Conservation (phyloP, 192 early-diverging fungal genomes). For the Podila epicladia region DNA sequence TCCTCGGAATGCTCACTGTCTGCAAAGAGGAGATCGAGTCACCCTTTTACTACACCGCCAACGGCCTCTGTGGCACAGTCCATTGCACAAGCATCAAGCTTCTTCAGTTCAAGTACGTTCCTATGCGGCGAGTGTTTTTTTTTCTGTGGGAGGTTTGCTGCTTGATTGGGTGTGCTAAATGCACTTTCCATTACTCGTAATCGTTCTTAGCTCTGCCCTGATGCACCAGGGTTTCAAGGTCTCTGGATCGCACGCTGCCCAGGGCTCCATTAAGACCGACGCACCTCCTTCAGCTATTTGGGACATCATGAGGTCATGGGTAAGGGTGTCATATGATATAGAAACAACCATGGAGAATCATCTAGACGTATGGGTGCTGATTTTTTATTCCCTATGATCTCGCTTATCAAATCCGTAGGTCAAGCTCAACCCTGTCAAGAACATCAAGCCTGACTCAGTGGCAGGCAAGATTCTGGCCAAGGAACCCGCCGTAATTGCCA, state of each 20-base stretch:
- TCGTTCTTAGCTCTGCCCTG: conserved; percentile 78
- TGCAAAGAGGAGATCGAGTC: conserved; percentile 63
- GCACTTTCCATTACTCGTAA: background rate
- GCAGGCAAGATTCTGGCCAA: conserved; percentile 73
- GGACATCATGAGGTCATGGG: conserved; percentile 89
- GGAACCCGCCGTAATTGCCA: conserved; percentile 63
- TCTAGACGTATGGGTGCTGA: background rate
- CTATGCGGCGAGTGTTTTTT: background rate
- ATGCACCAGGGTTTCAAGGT: conserved; percentile 92
- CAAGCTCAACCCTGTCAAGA: conserved; percentile 76
- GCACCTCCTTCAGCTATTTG: conserved; percentile 88
- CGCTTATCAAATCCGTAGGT: conserved; percentile 43
- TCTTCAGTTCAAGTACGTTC: conserved; percentile 26
- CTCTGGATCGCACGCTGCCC: conserved; percentile 84
- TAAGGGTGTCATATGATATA: conserved; percentile 5
- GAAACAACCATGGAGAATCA: background rate
- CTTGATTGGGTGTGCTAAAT: background rate
- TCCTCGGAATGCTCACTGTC: conserved; percentile 96
- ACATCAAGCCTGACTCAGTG: conserved; percentile 71
- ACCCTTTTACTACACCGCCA: conserved; percentile 87
- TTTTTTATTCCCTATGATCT: background rate
- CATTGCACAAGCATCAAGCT: conserved; percentile 78
- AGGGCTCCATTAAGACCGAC: conserved; percentile 91
- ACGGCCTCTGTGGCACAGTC: conserved; percentile 73
- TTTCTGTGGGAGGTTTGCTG: background rate